Evolutionary conservation across 306 rosid species (phyloP).

Genomic region (Medicago arabica): DNA sequence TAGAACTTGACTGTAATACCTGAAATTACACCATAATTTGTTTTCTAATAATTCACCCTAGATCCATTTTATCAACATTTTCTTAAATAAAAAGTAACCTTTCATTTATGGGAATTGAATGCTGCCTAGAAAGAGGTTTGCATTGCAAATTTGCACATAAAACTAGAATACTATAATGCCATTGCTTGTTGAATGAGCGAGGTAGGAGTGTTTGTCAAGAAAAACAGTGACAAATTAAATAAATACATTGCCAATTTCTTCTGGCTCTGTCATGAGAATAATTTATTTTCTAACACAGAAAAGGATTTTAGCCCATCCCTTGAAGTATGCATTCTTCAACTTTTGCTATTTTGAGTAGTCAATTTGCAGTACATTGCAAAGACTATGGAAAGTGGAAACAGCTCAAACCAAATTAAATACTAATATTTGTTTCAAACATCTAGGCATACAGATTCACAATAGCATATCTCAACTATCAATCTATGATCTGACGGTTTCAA

Average conservation of each 20-base stretch:
- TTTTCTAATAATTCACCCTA: constrained; percentile 5
- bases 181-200: constrained; percentile 4
- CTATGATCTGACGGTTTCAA: too few relatives aligned
- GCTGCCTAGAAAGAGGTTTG: background rate
- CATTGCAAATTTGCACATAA: too few relatives aligned
- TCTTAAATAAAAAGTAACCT: constrained; percentile 2
- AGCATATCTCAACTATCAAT: too few relatives aligned
- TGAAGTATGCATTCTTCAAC: constrained; percentile 29
- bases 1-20: constrained; percentile 17
- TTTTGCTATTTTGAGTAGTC: constrained; percentile 32
- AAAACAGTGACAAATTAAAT: background rate
- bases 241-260: constrained; percentile 1
- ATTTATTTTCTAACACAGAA: constrained; percentile 25
- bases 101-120: constrained; percentile 22
- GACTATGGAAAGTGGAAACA: constrained; percentile 25
- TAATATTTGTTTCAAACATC: constrained; percentile 13
- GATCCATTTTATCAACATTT: constrained; percentile 19
- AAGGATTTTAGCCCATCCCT: constrained; percentile 31
- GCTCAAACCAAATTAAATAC: constrained; percentile 9
- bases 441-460: constrained; percentile 27
- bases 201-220: too few relatives aligned
- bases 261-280: constrained; percentile 36
- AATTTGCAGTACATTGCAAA: constrained; percentile 30
- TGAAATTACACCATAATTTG: constrained; percentile 19
- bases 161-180: constrained; percentile 1